Evolutionary conservation across 2,329 filamentous ascomycete species (phyloP).

Genomic region (Aspergillus niger): DNA sequence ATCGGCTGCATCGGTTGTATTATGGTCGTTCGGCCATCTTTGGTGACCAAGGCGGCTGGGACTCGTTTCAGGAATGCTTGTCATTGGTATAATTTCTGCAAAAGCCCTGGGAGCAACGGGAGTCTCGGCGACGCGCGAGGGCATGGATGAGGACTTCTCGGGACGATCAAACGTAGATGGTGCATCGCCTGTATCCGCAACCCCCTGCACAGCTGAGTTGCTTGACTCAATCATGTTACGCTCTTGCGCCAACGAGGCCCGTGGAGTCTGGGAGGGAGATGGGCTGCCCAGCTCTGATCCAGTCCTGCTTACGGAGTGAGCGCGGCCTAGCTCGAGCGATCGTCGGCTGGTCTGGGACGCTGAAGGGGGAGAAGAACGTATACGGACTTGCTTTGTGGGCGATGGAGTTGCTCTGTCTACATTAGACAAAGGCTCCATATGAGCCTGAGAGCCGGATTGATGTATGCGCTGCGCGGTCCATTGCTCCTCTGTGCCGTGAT

Average conservation of each 20-base stretch:
- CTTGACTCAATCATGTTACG: conserved; percentile 18
- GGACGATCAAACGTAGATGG: conserved; percentile 15
- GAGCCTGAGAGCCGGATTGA: conserved; percentile 5
- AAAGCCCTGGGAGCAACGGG: conserved; percentile 32
- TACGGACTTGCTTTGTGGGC: conserved; percentile 16
- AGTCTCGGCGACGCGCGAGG: conserved; percentile 44
- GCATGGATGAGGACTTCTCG: conserved; percentile 41
- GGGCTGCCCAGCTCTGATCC: conserved; percentile 16
- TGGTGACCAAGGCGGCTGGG: conserved; percentile 30
- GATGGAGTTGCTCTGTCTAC: conserved; percentile 19
- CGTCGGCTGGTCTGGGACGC: conserved; percentile 19
- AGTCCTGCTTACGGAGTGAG: conserved; percentile 7
- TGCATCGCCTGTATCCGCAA: conserved; percentile 10
- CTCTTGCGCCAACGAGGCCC: conserved; percentile 13
- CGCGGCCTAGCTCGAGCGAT: conserved; percentile 7
- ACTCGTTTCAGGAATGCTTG: conserved; percentile 44
- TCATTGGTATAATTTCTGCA: conserved; percentile 33
- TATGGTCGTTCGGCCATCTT: conserved; percentile 26
- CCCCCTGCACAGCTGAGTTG: conserved; percentile 15
- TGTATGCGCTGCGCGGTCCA: conserved; percentile 5
- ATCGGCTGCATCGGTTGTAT: conserved; percentile 27
- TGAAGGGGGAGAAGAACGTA: conserved; percentile 29
- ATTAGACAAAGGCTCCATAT: conserved; percentile 15
- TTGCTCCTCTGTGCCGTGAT: not conserved
- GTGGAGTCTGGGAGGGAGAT: conserved; percentile 8